Percentiles rank a stretch among this genome's conserved stretches.
These are phyloP conservation scores for Eucalyptus pauciflora DNA, from an alignment of 345 rosid genomes.

Conservation along the genomic window DNA sequence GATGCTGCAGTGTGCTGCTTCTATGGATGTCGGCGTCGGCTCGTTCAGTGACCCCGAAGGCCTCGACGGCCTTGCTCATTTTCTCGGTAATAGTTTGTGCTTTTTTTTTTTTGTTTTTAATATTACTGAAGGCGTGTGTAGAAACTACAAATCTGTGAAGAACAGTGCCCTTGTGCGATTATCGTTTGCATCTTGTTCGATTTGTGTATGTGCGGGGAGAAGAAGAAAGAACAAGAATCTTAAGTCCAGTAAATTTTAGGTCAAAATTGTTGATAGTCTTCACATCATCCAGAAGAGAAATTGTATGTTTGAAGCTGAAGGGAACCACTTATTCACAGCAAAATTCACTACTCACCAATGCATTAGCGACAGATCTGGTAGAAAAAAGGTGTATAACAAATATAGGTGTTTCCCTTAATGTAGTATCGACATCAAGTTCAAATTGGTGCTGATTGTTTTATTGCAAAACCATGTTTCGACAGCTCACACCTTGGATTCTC, in stretches of 20 bases:
- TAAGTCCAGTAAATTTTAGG: too few species aligned
- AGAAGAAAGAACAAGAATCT: not conserved
- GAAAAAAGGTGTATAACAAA: not conserved
- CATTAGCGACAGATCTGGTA: not conserved
- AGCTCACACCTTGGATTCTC: not conserved
- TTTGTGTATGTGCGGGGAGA: not conserved
- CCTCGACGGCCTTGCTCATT: slow-evolving; percentile 88
- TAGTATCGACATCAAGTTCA: not conserved
- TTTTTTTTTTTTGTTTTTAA: not conserved
- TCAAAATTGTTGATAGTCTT: not conserved
- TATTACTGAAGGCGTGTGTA: not conserved
- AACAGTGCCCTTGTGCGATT: not conserved
- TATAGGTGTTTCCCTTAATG: not conserved
- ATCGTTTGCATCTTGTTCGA: not conserved
- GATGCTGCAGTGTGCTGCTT: slow-evolving; percentile 72
- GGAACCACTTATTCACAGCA: not conserved
- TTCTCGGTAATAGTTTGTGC: slow-evolving; percentile 37
- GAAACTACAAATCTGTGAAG: not conserved
- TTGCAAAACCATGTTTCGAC: not conserved
- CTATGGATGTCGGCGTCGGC: slow-evolving; percentile 81
- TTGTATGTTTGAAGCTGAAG: not conserved
- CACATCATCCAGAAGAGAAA: not conserved
- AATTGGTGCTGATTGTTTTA: not conserved
- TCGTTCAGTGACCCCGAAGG: slow-evolving; percentile 69
- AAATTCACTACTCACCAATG: not conserved